Conservation (phyloP, 2,329 filamentous ascomycete species). For the Cytospora schulzeri region DNA sequence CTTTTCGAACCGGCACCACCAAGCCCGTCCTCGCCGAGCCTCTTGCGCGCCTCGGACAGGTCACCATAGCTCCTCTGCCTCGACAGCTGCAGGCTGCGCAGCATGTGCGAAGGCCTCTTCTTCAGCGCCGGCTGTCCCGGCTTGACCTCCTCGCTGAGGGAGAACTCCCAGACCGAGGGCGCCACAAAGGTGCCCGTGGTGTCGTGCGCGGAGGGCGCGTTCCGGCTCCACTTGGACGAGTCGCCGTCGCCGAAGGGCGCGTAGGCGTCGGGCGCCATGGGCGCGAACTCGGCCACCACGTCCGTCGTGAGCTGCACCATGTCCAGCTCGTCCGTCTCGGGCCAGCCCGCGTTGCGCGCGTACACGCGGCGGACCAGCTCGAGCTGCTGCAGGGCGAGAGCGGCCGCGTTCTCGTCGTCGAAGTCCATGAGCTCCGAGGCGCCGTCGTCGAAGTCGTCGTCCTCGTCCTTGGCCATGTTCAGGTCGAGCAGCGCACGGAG, state of each 20-base stretch:
- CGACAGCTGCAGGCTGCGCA: constrained; percentile 26
- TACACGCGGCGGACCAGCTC: constrained; percentile 28
- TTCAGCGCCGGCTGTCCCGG: constrained; percentile 25
- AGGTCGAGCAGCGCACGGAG: constrained; percentile 27
- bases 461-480: constrained; percentile 24
- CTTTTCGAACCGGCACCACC: constrained; percentile 22
- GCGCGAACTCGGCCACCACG: constrained; percentile 27
- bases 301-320: constrained; percentile 26
- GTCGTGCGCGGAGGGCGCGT: constrained; percentile 20
- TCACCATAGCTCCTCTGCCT: constrained; percentile 27
- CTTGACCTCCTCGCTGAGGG: constrained; percentile 25
- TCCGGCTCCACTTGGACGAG: constrained; percentile 27
- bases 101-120: constrained; percentile 28
- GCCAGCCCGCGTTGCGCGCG: constrained; percentile 28
- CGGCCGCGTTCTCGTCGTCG: constrained; percentile 27
- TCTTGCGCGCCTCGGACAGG: constrained; percentile 24
- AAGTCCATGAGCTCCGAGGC: constrained; percentile 27
- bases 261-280: constrained; percentile 24
- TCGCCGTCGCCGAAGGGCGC: constrained; percentile 27
- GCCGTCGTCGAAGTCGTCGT: constrained; percentile 18
- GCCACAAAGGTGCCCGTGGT: constrained; percentile 24
- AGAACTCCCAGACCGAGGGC: constrained; percentile 27
- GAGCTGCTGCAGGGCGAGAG: constrained; percentile 28
- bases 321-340: constrained; percentile 26
- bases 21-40: constrained; percentile 23